Percentiles rank a stretch among this genome's conserved stretches.
Conservation (phyloP, 2,329 filamentous ascomycete genomes). For the Epichloe festucae region DNA sequence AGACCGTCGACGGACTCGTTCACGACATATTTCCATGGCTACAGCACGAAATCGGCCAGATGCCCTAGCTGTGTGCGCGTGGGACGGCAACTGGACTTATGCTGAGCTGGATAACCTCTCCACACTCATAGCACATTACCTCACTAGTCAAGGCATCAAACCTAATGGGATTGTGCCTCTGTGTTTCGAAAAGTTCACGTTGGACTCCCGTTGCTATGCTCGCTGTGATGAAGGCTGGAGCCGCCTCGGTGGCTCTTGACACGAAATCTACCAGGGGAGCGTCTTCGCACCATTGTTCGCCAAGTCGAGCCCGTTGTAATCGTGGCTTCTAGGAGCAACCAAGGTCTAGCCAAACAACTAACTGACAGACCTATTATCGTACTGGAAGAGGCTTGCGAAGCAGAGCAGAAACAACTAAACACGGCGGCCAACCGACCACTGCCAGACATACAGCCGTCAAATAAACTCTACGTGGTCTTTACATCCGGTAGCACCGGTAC, state of each 20-base stretch:
- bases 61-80: no score
- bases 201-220: conserved; percentile 20
- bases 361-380: not conserved
- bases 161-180: conserved; percentile 15
- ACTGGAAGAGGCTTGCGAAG: not conserved
- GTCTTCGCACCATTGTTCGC: conserved; percentile 1
- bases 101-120: conserved; percentile 8
- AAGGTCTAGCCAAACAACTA: not conserved
- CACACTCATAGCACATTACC: conserved; percentile 3
- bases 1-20: no score
- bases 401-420: not conserved
- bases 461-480: conserved; percentile 6
- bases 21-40: no score
- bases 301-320: conserved; percentile 2
- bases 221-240: conserved; percentile 21
- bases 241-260: conserved; percentile 8
- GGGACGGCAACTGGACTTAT: conserved; percentile 9
- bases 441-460: not conserved
- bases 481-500: conserved; percentile 7
- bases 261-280: conserved; percentile 4
- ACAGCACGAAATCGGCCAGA: no score
- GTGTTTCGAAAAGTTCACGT: conserved; percentile 23
- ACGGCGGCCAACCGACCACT: not conserved
- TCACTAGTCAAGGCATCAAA: conserved; percentile 10
- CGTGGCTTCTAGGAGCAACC: not conserved